phyloP scores from a whole-genome alignment of 2,329 filamentous ascomycete genomes.

The Epichloe bromicola region DNA sequence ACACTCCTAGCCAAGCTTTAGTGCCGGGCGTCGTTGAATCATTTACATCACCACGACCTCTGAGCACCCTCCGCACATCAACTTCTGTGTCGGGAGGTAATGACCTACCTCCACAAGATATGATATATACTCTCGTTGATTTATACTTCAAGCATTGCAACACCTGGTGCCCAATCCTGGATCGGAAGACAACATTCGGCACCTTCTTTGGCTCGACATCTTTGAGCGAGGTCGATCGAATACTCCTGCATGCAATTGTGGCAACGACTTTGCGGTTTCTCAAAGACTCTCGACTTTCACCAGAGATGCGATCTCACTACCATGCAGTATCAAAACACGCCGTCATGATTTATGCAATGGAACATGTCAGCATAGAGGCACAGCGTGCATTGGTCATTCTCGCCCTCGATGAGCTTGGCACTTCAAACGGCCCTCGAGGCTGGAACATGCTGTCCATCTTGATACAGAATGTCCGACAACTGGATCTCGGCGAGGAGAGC shows the following conservation, averaged over 20 bases:
- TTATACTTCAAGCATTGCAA: constrained; percentile 53
- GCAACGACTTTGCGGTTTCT: constrained; percentile 29
- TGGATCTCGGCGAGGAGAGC: constrained; percentile 26
- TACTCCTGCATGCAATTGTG: constrained; percentile 30
- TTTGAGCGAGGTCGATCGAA: constrained; percentile 24
- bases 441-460: constrained; percentile 29
- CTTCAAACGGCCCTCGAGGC: constrained; percentile 28
- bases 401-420: constrained; percentile 27
- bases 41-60: constrained; percentile 1
- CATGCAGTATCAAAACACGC: constrained; percentile 25
- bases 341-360: constrained; percentile 29
- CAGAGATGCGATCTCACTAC: constrained; percentile 25
- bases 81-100: constrained; percentile 24
- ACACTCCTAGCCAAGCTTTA: background rate
- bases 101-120: constrained; percentile 45
- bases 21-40: background rate
- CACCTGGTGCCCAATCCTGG: constrained; percentile 39
- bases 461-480: constrained; percentile 25
- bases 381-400: constrained; percentile 28
- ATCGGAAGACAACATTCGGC: constrained; percentile 28
- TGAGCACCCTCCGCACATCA: constrained; percentile 9
- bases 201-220: constrained; percentile 28
- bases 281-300: constrained; percentile 24
- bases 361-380: constrained; percentile 26
- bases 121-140: constrained; percentile 46